Percentiles rank a stretch among this genome's conserved stretches.
Conservation (phyloP, 139 green algal genomes). For the Pedinophyceae sp. region DNA sequence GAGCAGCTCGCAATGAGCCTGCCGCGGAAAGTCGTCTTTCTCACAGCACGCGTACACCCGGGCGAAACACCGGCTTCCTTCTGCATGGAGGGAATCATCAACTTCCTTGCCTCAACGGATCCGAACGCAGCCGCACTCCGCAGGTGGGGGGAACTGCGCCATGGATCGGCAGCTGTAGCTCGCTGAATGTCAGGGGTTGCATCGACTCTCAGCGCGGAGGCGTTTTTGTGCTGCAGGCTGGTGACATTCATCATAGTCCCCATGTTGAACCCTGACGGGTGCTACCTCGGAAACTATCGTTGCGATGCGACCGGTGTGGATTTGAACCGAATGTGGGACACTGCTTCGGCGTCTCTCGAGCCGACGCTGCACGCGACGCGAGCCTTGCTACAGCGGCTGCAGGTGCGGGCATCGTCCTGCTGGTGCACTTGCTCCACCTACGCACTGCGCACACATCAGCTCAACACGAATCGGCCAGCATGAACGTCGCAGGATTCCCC, state of each 20-base stretch:
- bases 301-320: conserved; percentile 4
- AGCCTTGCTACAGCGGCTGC: neutral
- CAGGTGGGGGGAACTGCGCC: too few species aligned
- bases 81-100: conserved; percentile 40
- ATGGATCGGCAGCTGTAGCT: neutral
- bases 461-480: too few species aligned
- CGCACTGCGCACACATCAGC: neutral
- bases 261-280: conserved; percentile 9
- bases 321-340: conserved; percentile 5
- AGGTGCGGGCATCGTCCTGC: neutral
- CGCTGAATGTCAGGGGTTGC: neutral
- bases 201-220: neutral
- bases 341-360: neutral
- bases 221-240: neutral
- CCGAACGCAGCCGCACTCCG: neutral
- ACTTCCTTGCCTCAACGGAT: conserved; percentile 18
- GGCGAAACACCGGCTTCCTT: conserved; percentile 42
- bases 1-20: neutral
- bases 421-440: neutral
- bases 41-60: conserved; percentile 43
- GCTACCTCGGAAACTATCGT: conserved; percentile 7
- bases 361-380: conserved; percentile 1
- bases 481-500: neutral
- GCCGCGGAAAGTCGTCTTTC: conserved; percentile 18
- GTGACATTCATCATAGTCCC: conserved; percentile 4